Conservation (phyloP, 148 eudicot genomes). For the Linanthus parryae region DNA sequence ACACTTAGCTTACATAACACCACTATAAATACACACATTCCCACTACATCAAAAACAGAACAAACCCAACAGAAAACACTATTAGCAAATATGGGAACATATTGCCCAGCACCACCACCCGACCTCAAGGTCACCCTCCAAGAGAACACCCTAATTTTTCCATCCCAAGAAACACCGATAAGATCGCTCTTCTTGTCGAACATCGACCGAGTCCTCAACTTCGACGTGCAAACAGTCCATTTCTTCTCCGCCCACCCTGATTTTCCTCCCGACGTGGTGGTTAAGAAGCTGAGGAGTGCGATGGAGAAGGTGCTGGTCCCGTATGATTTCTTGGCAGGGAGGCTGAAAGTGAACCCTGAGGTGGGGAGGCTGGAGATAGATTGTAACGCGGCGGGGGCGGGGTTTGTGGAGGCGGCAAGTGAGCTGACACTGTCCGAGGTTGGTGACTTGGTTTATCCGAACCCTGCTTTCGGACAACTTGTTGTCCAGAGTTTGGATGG, state of each 20-base stretch:
- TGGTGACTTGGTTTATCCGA: conserved; percentile 91
- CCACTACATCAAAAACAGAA: too few species aligned
- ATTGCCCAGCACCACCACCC: conserved; percentile 11
- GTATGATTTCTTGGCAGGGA: conserved; percentile 63
- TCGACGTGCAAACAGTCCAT: conserved; percentile 79
- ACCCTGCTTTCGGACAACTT: conserved; percentile 73
- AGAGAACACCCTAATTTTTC: conserved; percentile 40
- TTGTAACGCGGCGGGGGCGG: conserved; percentile 55
- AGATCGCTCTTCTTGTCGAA: conserved; percentile 59
- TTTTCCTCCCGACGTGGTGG: conserved; percentile 42
- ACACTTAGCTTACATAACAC: too few species aligned
- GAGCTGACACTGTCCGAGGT: conserved; percentile 51
- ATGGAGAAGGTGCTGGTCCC: conserved; percentile 38
- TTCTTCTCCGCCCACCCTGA: conserved; percentile 49
- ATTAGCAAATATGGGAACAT: conserved; percentile 30
- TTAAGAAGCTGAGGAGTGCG: conserved; percentile 28
- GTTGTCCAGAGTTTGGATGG: conserved; percentile 32
- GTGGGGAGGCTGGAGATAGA: conserved; percentile 58
- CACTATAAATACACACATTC: too few species aligned
- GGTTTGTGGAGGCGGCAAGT: conserved; percentile 61
- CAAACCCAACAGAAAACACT: too few species aligned
- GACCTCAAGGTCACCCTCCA: conserved; percentile 54
- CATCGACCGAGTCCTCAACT: conserved; percentile 81
- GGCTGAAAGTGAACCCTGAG: conserved; percentile 45
- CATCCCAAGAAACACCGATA: conserved; percentile 31